Evolutionary conservation across 352 stramenopile species (phyloP), one percentile per base, ranked within the genome.

Genomic region (Pythium aquatile): DNA sequence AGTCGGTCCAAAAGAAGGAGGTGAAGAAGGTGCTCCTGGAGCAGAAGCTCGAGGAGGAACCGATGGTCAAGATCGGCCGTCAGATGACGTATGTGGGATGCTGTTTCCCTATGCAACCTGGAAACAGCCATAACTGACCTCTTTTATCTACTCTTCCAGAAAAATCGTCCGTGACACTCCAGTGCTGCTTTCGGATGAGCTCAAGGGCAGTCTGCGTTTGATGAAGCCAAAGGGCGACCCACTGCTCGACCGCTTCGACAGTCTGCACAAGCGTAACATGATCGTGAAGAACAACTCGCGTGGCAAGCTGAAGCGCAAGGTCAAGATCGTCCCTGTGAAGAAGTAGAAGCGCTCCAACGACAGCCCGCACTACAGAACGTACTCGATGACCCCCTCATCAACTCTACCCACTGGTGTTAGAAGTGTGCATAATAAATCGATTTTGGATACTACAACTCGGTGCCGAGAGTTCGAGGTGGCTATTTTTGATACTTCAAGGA

Each of bases 251-350:
- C 84, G 87, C 33, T 94, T 88, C 66, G 87, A 95, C 69, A 93
- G 81, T 75, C 66, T 95, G 54, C 87, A 92, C 81, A 91, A 93
- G 76, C 85, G 87, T 61, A 95, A 94, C 70, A 76, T 88, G 81
- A 89, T 95, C 60, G 72, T 90, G 48, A 78, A 90, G 60, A 87
- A 85, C 37, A 70, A 79, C 35, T 77, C 79, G n/a, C 77, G 73
- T 53, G 74, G 78, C 64, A 85, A 79, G 29, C 70, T 72, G 69
- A 93, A 93, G 72, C 70, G 73, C 62, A 93, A 93, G 74, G 71
- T 91, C 60, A 85, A 80, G 63, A 90, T 91, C 59, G 90, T 92
- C 65, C 82, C 91, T 61, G 75, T 70, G 32, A 92, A 87, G 68
- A 92, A 92, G 74, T 92, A 87, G 48, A 46, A 2, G 13, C 20